Conservation (phyloP, 148 eudicot genomes). For the Agrostemma githago region DNA sequence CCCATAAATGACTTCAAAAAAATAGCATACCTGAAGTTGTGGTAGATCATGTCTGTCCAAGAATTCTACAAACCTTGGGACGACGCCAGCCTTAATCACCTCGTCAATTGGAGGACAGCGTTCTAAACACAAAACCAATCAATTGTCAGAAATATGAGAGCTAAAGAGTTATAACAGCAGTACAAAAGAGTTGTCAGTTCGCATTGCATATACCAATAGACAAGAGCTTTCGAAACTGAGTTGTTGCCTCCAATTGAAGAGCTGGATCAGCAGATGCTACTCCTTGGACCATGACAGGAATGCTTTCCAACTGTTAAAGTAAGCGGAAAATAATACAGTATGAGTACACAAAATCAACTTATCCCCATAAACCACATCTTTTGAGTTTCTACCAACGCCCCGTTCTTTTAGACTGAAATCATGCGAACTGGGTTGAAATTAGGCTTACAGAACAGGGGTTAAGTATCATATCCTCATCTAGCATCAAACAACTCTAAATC, state of each 20-base stretch:
- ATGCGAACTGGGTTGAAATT: too few species aligned
- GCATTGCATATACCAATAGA: slow-evolving; percentile 55
- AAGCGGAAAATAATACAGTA: slow-evolving; percentile 12
- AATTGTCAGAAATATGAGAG: slow-evolving; percentile 16
- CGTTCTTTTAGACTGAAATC: neutral
- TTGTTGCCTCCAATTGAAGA: slow-evolving; percentile 77
- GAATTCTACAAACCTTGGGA: slow-evolving; percentile 80
- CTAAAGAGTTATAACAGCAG: neutral
- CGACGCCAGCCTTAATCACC: slow-evolving; percentile 81
- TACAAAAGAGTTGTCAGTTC: neutral
- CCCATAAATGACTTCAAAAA: neutral
- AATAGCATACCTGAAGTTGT: slow-evolving; percentile 66
- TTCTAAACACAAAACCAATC: slow-evolving; percentile 39
- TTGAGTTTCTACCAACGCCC: neutral
- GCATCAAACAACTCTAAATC: neutral
- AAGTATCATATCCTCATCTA: neutral
- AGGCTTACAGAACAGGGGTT: too few species aligned
- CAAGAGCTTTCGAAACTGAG: slow-evolving; percentile 77
- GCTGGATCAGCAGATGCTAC: slow-evolving; percentile 77
- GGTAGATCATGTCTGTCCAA: slow-evolving; percentile 80
- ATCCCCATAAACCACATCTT: neutral
- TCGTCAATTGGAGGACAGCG: slow-evolving; percentile 89
- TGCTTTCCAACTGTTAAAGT: slow-evolving; percentile 64
- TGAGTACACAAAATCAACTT: neutral
- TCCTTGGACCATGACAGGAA: slow-evolving; percentile 83